These are phyloP conservation scores for Chalciporus piperatoides DNA, from an alignment of 1,284 basidiomycete genomes.

Conservation along the genomic window DNA sequence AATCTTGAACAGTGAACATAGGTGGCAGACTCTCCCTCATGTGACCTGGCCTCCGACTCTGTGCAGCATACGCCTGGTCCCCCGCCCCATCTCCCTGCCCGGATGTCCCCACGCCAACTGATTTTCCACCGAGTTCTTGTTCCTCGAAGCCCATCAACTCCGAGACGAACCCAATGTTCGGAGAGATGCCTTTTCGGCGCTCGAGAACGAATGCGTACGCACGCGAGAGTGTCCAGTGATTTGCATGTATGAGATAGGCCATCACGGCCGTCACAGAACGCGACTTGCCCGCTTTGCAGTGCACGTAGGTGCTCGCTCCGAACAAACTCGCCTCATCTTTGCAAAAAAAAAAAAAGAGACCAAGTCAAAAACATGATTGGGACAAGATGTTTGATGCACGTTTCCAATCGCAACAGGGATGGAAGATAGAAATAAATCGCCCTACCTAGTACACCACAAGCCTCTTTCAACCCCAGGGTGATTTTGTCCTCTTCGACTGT, in stretches of 20 bases:
- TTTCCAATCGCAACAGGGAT: conserved; percentile 3
- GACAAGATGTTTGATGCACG: conserved; percentile 4
- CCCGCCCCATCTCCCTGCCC: conserved; percentile 22
- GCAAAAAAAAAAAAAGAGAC: background rate
- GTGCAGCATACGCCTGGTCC: conserved; percentile 39
- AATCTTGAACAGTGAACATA: conserved; percentile 36
- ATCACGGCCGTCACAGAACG: conserved; percentile 96
- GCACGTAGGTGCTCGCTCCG: conserved; percentile 87
- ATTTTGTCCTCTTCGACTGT: conserved; percentile 93
- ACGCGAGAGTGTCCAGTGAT: conserved; percentile 90
- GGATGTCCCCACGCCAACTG: conserved; percentile 56
- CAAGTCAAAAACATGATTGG: conserved; percentile 5
- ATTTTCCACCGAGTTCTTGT: conserved; percentile 80
- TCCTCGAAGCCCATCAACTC: conserved; percentile 97
- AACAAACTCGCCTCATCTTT: conserved; percentile 88
- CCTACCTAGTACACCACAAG: conserved; percentile 83
- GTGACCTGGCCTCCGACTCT: conserved; percentile 51
- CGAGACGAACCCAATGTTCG: conserved; percentile 96
- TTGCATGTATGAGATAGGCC: conserved; percentile 95
- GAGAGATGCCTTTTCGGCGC: conserved; percentile 88
- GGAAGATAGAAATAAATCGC: conserved; percentile 13
- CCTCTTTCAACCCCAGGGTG: conserved; percentile 76
- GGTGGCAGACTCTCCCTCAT: conserved; percentile 78
- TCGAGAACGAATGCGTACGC: conserved; percentile 91
- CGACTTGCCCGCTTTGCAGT: conserved; percentile 96